A percentile compares a stretch with the other conserved stretches of the same genome.
Evolutionary conservation across 148 eudicot genomes (phyloP).

Genomic region (Rhododendron molle): DNA sequence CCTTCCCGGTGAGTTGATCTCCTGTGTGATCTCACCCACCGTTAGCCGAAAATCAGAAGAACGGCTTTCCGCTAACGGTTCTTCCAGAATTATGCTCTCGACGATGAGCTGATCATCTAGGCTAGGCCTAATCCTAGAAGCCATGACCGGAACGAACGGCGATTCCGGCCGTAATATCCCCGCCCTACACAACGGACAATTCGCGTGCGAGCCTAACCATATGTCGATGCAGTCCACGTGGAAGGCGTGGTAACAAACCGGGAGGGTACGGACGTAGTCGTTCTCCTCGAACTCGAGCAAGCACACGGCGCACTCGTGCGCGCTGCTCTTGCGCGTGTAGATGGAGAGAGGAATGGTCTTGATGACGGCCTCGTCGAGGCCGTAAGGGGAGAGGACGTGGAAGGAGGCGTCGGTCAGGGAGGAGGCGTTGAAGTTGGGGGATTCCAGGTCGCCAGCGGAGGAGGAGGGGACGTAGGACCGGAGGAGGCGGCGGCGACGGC

Average conservation of each 20-base stretch:
- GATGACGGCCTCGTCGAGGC: slow-evolving; percentile 72
- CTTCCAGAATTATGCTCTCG: slow-evolving; percentile 44
- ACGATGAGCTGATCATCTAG: slow-evolving; percentile 47
- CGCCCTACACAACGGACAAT: slow-evolving; percentile 84
- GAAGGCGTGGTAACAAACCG: slow-evolving; percentile 70
- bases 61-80: slow-evolving; percentile 31
- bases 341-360: slow-evolving; percentile 69
- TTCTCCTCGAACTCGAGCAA: slow-evolving; percentile 70
- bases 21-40: slow-evolving; percentile 34
- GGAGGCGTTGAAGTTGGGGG: slow-evolving; percentile 37
- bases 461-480: slow-evolving; percentile 34
- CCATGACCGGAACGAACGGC: slow-evolving; percentile 75
- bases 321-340: slow-evolving; percentile 33
- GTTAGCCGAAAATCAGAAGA: not conserved
- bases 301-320: slow-evolving; percentile 78
- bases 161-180: slow-evolving; percentile 42
- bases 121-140: slow-evolving; percentile 67
- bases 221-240: slow-evolving; percentile 92
- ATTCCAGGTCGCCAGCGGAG: slow-evolving; percentile 37
- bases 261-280: slow-evolving; percentile 79
- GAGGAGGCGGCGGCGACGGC: slow-evolving; percentile 42
- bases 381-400: slow-evolving; percentile 67
- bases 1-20: slow-evolving; percentile 19
- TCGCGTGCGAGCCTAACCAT: slow-evolving; percentile 85
- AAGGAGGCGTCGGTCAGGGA: slow-evolving; percentile 28